Percentiles rank a stretch among this genome's conserved stretches.
These are phyloP conservation scores for Crithidia acanthocephali DNA, from an alignment of 208 protist species.

Conservation along the genomic window DNA sequence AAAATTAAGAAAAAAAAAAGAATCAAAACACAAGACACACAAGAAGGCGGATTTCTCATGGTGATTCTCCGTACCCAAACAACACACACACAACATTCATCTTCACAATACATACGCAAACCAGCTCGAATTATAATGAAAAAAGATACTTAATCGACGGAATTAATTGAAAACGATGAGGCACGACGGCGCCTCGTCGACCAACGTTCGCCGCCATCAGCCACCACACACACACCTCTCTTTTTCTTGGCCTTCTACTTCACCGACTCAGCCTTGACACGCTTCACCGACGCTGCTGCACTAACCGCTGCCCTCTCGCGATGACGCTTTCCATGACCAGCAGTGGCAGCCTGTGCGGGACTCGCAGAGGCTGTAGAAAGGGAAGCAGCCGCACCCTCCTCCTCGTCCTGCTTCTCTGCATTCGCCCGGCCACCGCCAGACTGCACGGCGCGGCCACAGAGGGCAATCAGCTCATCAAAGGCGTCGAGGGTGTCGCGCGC, in stretches of 20 bases:
- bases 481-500: constrained; percentile 31
- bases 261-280: background rate
- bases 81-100: too few relatives aligned
- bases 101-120: too few relatives aligned
- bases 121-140: too few relatives aligned
- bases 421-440: background rate
- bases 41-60: too few relatives aligned
- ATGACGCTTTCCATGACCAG: background rate
- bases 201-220: too few relatives aligned
- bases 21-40: too few relatives aligned
- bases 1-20: too few relatives aligned
- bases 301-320: background rate
- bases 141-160: too few relatives aligned
- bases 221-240: background rate
- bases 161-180: too few relatives aligned
- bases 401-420: background rate
- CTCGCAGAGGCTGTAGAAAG: background rate
- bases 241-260: background rate
- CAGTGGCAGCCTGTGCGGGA: background rate
- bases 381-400: background rate
- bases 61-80: too few relatives aligned
- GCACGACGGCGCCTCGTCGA: too few relatives aligned
- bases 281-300: background rate
- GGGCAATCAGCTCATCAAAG: constrained; percentile 20
- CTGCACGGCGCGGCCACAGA: background rate